Conservation (phyloP, 176 grass and related monocot species). For the Areca catechu region DNA sequence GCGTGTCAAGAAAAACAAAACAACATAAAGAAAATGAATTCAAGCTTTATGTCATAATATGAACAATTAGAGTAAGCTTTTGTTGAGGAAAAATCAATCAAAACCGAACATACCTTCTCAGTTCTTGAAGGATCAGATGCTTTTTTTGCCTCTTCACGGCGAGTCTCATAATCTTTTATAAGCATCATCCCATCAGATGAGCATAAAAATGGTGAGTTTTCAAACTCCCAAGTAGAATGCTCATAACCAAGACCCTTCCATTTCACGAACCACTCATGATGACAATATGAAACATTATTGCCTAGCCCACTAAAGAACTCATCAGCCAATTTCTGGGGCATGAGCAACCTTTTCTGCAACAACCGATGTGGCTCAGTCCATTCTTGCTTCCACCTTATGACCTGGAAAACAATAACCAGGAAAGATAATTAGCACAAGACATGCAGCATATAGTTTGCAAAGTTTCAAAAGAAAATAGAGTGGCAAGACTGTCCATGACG, state of each 20-base stretch:
- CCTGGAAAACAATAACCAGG: constrained; percentile 27
- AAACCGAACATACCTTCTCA: constrained; percentile 37
- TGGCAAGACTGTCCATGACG: too few relatives aligned
- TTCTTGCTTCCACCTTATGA: constrained; percentile 72
- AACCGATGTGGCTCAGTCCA: constrained; percentile 72
- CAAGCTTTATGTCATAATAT: too few relatives aligned
- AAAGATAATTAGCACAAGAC: neutral
- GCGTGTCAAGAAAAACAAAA: too few relatives aligned
- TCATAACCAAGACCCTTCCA: constrained; percentile 82
- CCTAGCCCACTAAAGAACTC: constrained; percentile 37
- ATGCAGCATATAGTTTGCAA: too few relatives aligned
- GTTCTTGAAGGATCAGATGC: constrained; percentile 31
- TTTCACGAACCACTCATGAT: constrained; percentile 79
- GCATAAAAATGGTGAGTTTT: constrained; percentile 64
- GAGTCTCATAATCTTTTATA: constrained; percentile 44
- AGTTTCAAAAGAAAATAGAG: too few relatives aligned
- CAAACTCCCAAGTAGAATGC: constrained; percentile 77
- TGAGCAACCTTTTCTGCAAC: constrained; percentile 60
- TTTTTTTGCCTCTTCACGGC: constrained; percentile 27
- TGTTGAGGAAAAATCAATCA: too few relatives aligned
- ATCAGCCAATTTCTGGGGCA: constrained; percentile 41
- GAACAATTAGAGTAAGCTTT: too few relatives aligned
- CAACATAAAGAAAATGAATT: too few relatives aligned
- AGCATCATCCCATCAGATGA: constrained; percentile 35
- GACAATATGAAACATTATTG: constrained; percentile 36